Conservation (phyloP, 2,329 filamentous ascomycete species). For the Pseudocercospora macadamiae region DNA sequence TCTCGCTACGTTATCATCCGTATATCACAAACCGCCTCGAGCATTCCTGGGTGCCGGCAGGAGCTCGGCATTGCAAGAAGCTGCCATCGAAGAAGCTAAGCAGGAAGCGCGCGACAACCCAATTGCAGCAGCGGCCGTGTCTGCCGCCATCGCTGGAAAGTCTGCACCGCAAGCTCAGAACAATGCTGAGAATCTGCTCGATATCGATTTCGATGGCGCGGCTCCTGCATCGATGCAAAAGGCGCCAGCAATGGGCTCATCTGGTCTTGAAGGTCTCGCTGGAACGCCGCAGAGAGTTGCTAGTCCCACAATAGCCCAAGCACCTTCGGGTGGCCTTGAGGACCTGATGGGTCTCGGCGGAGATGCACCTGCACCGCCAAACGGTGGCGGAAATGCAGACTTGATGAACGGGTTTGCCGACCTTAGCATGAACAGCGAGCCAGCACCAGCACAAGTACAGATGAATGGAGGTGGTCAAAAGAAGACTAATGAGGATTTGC, state of each 20-base stretch:
- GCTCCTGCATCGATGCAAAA: constrained; percentile 84
- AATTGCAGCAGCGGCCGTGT: constrained; percentile 80
- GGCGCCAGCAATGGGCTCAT: constrained; percentile 55
- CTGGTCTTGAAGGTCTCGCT: constrained; percentile 57
- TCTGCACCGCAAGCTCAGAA: constrained; percentile 55
- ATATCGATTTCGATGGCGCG: constrained; percentile 93
- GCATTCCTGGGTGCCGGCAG: constrained; percentile 97
- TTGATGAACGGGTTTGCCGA: constrained; percentile 82
- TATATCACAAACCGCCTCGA: constrained; percentile 97
- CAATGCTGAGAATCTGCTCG: constrained; percentile 92
- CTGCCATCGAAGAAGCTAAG: constrained; percentile 93
- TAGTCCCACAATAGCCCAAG: constrained; percentile 56
- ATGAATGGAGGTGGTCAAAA: constrained; percentile 52
- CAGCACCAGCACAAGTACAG: constrained; percentile 66
- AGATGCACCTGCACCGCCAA: constrained; percentile 32
- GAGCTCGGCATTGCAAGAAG: constrained; percentile 90
- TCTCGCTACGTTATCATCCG: constrained; percentile 90
- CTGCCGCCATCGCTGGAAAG: constrained; percentile 60
- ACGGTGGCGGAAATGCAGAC: constrained; percentile 49
- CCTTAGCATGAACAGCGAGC: constrained; percentile 72
- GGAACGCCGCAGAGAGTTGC: constrained; percentile 71
- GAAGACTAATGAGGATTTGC: constrained; percentile 56
- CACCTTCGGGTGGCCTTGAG: constrained; percentile 66
- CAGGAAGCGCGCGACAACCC: constrained; percentile 93
- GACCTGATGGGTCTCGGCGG: constrained; percentile 75